Percentiles rank a stretch among this genome's conserved stretches.
phyloP scores from a whole-genome alignment of 164 flowering plant genomes.

The Taxillus chinensis region DNA sequence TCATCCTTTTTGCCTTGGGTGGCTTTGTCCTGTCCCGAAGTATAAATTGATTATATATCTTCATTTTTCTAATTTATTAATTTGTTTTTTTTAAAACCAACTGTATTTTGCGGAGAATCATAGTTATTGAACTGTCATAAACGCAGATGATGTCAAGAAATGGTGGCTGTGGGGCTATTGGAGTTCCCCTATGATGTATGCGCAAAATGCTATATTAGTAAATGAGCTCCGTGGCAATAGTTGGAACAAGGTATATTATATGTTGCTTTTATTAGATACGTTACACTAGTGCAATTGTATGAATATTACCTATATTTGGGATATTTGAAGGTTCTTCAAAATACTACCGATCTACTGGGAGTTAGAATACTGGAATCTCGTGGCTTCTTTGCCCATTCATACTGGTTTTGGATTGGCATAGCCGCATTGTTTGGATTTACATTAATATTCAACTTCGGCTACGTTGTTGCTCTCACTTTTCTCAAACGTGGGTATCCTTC shows the following conservation, averaged over 20 bases:
- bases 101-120: not conserved
- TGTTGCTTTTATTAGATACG: not conserved
- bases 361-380: conserved; percentile 19
- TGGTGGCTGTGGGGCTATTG: too few species aligned
- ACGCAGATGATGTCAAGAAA: not conserved
- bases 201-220: conserved; percentile 15
- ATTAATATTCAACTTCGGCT: conserved; percentile 24
- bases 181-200: conserved; percentile 6
- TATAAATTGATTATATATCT: conserved; percentile 20
- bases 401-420: conserved; percentile 42
- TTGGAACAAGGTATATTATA: conserved; percentile 18
- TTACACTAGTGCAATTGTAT: not conserved
- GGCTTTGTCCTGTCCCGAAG: conserved; percentile 40
- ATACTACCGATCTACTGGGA: conserved; percentile 14
- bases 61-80: not conserved
- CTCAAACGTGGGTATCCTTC: conserved; percentile 25
- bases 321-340: not conserved
- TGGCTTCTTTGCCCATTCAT: conserved; percentile 18
- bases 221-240: conserved; percentile 25
- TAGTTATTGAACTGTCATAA: not conserved
- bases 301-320: not conserved
- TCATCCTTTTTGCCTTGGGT: conserved; percentile 19
- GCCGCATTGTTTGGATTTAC: conserved; percentile 28
- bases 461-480: conserved; percentile 24
- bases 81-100: not conserved